Percentiles rank a stretch among this genome's conserved stretches.
Conservation (phyloP, 2,329 filamentous ascomycete species). For the Chaetomium olivaceum region DNA sequence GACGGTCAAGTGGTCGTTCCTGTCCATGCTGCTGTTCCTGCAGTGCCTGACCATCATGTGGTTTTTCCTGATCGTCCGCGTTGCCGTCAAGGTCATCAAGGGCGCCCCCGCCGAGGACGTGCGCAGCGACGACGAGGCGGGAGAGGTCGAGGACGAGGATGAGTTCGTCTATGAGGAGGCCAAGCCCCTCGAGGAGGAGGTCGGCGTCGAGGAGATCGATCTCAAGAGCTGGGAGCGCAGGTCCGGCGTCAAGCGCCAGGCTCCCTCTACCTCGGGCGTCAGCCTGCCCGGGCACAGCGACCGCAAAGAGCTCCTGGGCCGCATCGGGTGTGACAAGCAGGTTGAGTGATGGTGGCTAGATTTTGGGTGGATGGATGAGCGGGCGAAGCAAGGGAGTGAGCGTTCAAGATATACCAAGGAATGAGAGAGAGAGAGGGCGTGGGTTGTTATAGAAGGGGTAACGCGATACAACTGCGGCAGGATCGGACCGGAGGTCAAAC, state of each 20-base stretch:
- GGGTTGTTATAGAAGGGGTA: neutral
- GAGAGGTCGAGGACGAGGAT: slow-evolving; percentile 57
- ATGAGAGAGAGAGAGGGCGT: neutral
- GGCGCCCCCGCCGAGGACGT: slow-evolving; percentile 80
- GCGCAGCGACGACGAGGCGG: slow-evolving; percentile 82
- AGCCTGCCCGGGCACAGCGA: slow-evolving; percentile 71
- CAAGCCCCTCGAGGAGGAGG: slow-evolving; percentile 68
- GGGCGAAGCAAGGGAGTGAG: no score
- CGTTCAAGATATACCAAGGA: neutral
- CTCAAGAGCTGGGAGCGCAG: slow-evolving; percentile 64
- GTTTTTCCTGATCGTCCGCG: slow-evolving; percentile 85
- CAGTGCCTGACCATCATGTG: slow-evolving; percentile 79
- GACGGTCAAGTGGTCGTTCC: slow-evolving; percentile 73
- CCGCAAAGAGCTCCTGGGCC: slow-evolving; percentile 76
- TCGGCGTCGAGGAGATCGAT: slow-evolving; percentile 70
- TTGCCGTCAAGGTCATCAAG: slow-evolving; percentile 76
- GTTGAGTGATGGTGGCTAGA: slow-evolving; percentile 46
- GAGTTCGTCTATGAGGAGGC: slow-evolving; percentile 57
- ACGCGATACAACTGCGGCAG: neutral
- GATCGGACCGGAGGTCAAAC: neutral
- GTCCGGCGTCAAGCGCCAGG: slow-evolving; percentile 55
- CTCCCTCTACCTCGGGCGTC: slow-evolving; percentile 54
- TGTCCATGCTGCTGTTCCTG: slow-evolving; percentile 73
- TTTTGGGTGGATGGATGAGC: neutral
- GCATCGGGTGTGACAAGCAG: slow-evolving; percentile 82